Evolutionary conservation across 495 filamentous ascomycete genomes (phyloP).

Genomic region (Penicillium psychrofluorescens): DNA sequence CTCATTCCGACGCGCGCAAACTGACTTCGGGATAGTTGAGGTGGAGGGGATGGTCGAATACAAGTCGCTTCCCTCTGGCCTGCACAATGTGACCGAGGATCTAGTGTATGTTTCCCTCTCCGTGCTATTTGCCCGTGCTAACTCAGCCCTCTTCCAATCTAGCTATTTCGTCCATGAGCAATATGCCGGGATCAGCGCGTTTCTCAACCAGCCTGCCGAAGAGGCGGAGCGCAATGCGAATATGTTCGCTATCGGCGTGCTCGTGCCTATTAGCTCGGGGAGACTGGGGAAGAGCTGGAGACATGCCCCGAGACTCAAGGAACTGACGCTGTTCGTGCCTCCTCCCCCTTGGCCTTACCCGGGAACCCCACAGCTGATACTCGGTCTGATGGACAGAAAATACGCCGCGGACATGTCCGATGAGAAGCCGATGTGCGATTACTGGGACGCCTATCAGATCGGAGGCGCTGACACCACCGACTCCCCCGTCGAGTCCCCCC

Average conservation of each 20-base stretch:
- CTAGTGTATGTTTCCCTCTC: slow-evolving; percentile 52
- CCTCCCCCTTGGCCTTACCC: background rate
- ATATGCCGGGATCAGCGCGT: slow-evolving; percentile 88
- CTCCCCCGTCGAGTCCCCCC: slow-evolving; percentile 46
- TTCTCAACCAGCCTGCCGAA: slow-evolving; percentile 74
- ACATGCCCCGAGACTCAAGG: slow-evolving; percentile 69
- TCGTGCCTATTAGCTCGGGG: slow-evolving; percentile 82
- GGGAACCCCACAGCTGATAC: slow-evolving; percentile 4
- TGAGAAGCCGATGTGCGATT: slow-evolving; percentile 60
- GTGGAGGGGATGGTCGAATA: slow-evolving; percentile 89
- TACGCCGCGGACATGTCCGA: slow-evolving; percentile 35
- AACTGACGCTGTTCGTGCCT: slow-evolving; percentile 62
- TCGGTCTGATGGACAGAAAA: slow-evolving; percentile 11
- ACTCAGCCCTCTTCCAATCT: background rate
- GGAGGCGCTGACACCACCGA: slow-evolving; percentile 36
- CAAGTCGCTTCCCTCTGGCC: slow-evolving; percentile 85
- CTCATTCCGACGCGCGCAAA: background rate
- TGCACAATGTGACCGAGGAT: slow-evolving; percentile 84
- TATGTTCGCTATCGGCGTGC: slow-evolving; percentile 84
- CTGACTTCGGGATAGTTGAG: slow-evolving; percentile 49
- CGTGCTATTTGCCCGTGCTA: background rate
- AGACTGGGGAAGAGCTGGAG: slow-evolving; percentile 84
- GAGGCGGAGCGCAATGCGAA: slow-evolving; percentile 76
- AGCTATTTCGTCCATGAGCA: slow-evolving; percentile 82
- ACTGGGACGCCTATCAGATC: slow-evolving; percentile 66